Percentiles rank a stretch among this genome's conserved stretches.
phyloP scores from a whole-genome alignment of 805 yeast genomes.

The Scheffersomyces lignosus region DNA sequence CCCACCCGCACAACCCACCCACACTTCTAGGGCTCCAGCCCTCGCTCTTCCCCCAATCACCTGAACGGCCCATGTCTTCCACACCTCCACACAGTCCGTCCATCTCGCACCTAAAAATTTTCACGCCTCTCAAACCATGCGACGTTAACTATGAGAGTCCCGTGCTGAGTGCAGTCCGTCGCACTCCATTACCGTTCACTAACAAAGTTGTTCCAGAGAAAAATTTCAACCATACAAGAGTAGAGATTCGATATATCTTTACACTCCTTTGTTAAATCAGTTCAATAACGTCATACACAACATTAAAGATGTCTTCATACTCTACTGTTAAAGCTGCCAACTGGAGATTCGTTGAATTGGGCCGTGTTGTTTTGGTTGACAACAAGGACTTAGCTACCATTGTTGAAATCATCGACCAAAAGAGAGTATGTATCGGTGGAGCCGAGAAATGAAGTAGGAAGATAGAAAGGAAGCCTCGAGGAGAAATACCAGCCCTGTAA shows the following conservation, averaged over 20 bases:
- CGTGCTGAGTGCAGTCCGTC: not conserved
- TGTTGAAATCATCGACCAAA: constrained; percentile 99
- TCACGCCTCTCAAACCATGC: no score
- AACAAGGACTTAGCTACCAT: constrained; percentile 93
- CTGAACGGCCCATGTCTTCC: no score
- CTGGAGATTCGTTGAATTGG: constrained; percentile 99
- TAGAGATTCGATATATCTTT: no score
- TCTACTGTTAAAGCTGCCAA: constrained; percentile 89
- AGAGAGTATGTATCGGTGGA: constrained; percentile 72
- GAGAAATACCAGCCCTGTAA: no score
- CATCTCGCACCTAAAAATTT: no score
- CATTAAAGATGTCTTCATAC: constrained; percentile 27
- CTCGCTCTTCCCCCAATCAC: constrained; percentile 7
- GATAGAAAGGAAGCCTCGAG: constrained; percentile 7
- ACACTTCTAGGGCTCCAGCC: constrained; percentile 16
- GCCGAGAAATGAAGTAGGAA: constrained; percentile 1
- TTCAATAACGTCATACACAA: not conserved
- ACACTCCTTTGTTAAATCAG: not conserved
- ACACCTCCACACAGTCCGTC: no score
- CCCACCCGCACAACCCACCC: not conserved
- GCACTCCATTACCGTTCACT: no score
- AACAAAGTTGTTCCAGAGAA: not conserved
- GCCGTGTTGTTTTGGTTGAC: constrained; percentile 92
- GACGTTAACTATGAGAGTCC: not conserved
- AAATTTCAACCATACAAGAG: constrained; percentile 1